Evolutionary conservation across 1,284 basidiomycete genomes (phyloP).

Genomic region (Leccinum laetum): DNA sequence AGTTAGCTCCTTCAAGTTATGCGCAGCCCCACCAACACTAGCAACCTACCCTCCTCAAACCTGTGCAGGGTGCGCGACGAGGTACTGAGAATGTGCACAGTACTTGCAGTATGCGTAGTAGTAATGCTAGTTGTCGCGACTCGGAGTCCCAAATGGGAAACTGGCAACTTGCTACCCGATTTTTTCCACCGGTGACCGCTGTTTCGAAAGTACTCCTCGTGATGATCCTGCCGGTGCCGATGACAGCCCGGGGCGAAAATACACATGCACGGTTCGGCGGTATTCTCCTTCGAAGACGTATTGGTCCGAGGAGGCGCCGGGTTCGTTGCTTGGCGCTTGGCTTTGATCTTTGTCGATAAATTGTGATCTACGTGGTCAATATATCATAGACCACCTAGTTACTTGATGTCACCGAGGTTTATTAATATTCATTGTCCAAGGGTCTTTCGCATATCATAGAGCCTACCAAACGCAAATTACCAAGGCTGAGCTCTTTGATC

Average conservation of each 20-base stretch:
- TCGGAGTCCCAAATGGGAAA: background rate
- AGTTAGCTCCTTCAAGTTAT: background rate
- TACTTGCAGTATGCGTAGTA: too few species aligned
- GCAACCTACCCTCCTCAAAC: background rate
- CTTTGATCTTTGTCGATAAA: too few species aligned
- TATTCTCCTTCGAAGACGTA: background rate
- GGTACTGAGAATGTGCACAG: background rate
- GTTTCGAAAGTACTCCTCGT: background rate
- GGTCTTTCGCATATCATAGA: too few species aligned
- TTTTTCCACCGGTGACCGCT: too few species aligned
- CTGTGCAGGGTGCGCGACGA: background rate
- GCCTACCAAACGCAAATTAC: too few species aligned
- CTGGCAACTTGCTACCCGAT: background rate
- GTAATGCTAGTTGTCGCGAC: too few species aligned
- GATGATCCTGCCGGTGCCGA: slow-evolving; percentile 6
- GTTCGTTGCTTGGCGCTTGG: too few species aligned
- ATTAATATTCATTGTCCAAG: too few species aligned
- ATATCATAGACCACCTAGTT: too few species aligned
- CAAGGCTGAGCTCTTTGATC: too few species aligned
- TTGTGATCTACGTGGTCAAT: too few species aligned
- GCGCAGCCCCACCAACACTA: background rate
- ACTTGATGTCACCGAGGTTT: too few species aligned
- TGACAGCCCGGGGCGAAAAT: background rate
- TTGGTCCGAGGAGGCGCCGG: background rate
- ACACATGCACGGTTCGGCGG: background rate